Conservation (phyloP, 306 rosid genomes). For the Prunus mira region DNA sequence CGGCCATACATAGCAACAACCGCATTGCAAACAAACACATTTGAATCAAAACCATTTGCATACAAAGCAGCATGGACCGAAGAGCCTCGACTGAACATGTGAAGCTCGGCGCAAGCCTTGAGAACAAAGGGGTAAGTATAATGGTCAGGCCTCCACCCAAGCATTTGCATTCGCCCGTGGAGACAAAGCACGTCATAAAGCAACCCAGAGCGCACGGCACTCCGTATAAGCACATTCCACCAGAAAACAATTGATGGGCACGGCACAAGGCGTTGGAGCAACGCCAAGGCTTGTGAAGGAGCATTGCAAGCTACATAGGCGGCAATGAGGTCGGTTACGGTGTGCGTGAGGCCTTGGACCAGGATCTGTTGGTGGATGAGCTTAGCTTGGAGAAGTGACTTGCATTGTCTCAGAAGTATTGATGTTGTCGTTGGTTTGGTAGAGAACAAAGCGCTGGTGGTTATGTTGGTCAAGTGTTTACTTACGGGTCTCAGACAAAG, state of each 20-base stretch:
- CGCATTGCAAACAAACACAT: conserved; percentile 78
- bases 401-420: conserved; percentile 38
- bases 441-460: conserved; percentile 6
- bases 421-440: conserved; percentile 17
- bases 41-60: conserved; percentile 49
- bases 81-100: conserved; percentile 36
- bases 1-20: conserved; percentile 71
- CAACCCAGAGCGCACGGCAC: conserved; percentile 32
- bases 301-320: conserved; percentile 47
- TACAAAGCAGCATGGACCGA: conserved; percentile 46
- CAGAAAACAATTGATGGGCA: conserved; percentile 43
- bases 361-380: conserved; percentile 46
- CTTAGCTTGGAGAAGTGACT: conserved; percentile 35
- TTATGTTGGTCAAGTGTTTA: not conserved
- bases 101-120: conserved; percentile 64
- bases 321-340: conserved; percentile 34
- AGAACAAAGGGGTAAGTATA: conserved; percentile 68
- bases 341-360: conserved; percentile 34
- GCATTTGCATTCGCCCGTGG: conserved; percentile 43
- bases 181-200: conserved; percentile 36
- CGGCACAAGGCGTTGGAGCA: conserved; percentile 49
- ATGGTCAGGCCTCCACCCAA: conserved; percentile 73
- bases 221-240: conserved; percentile 77
- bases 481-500: not conserved
- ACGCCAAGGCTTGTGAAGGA: conserved; percentile 28